These are phyloP conservation scores for Aspergillus ochraceoroseus DNA, from an alignment of 2,329 filamentous ascomycete species.

Conservation along the genomic window DNA sequence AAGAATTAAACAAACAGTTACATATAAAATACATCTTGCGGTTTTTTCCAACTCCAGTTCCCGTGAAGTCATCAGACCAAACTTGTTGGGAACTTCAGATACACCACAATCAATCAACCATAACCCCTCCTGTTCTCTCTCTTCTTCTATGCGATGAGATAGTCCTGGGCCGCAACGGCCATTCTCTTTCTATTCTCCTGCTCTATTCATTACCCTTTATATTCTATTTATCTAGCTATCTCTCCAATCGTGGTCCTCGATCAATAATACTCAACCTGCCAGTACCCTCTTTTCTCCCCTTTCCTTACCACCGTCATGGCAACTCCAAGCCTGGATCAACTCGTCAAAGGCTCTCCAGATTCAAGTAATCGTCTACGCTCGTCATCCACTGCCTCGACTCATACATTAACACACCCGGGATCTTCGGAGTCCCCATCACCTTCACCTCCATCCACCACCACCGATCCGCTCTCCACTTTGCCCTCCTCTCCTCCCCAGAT, in stretches of 20 bases:
- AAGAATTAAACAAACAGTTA: too few relatives aligned
- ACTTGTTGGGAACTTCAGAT: too few relatives aligned
- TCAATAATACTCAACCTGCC: too few relatives aligned
- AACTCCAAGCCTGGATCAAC: slow-evolving; percentile 67
- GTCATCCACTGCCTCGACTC: slow-evolving; percentile 13
- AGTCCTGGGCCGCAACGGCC: slow-evolving; percentile 30
- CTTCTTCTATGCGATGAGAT: slow-evolving; percentile 22
- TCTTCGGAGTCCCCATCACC: slow-evolving; percentile 28
- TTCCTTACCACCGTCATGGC: slow-evolving; percentile 46
- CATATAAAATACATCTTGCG: too few relatives aligned
- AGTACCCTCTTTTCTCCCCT: too few relatives aligned
- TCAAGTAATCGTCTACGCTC: slow-evolving; percentile 48
- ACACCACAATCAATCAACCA: slow-evolving; percentile 8
- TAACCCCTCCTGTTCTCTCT: slow-evolving; percentile 6
- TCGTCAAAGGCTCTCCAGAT: slow-evolving; percentile 83
- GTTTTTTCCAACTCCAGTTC: too few relatives aligned
- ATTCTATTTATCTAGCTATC: too few relatives aligned
- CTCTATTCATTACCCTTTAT: slow-evolving; percentile 2
- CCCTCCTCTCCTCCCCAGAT: slow-evolving; percentile 94
- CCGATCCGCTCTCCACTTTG: slow-evolving; percentile 71
- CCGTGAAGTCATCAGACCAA: too few relatives aligned
- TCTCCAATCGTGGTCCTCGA: too few relatives aligned
- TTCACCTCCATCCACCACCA: slow-evolving; percentile 44
- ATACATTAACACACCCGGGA: slow-evolving; percentile 24
- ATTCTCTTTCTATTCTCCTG: slow-evolving; percentile 13